These are phyloP conservation scores for Backusella luteola DNA, from an alignment of 192 early-diverging fungal species.

Conservation along the genomic window DNA sequence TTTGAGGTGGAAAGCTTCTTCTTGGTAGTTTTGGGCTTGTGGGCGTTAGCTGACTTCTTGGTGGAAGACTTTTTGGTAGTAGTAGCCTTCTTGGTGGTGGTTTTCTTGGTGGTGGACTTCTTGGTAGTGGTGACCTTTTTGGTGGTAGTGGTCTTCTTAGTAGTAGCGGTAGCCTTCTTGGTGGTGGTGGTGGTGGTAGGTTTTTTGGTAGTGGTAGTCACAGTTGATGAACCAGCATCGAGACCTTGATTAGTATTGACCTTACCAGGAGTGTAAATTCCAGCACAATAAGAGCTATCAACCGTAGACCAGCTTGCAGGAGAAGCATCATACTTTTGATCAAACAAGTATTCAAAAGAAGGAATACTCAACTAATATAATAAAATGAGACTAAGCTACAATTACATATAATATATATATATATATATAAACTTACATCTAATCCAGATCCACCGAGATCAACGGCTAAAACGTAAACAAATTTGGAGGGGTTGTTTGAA, in stretches of 20 bases:
- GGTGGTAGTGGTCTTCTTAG: background rate
- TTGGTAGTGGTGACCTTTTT: background rate
- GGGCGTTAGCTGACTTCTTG: background rate
- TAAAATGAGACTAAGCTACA: background rate
- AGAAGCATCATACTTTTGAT: slow-evolving; percentile 44
- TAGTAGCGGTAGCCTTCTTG: background rate
- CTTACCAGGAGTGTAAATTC: slow-evolving; percentile 32
- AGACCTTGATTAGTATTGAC: background rate
- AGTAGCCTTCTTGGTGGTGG: background rate
- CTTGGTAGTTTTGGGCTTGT: background rate
- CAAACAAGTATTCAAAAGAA: slow-evolving; percentile 48
- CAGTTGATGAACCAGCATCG: background rate
- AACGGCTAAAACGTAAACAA: slow-evolving; percentile 55
- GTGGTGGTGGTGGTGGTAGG: background rate
- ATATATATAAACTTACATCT: slow-evolving; percentile 45
- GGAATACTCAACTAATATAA: slow-evolving; percentile 20
- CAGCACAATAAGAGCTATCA: slow-evolving; percentile 41
- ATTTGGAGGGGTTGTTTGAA: slow-evolving; percentile 41
- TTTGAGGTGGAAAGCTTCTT: background rate
- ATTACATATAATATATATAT: too few relatives aligned
- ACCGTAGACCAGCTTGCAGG: slow-evolving; percentile 46
- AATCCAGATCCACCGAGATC: slow-evolving; percentile 54
- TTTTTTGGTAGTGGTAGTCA: background rate
- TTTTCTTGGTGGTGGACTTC: background rate
- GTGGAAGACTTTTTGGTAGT: background rate